Conservation (phyloP, 176 grass and related monocot species). For the Tillandsia fasciculata region DNA sequence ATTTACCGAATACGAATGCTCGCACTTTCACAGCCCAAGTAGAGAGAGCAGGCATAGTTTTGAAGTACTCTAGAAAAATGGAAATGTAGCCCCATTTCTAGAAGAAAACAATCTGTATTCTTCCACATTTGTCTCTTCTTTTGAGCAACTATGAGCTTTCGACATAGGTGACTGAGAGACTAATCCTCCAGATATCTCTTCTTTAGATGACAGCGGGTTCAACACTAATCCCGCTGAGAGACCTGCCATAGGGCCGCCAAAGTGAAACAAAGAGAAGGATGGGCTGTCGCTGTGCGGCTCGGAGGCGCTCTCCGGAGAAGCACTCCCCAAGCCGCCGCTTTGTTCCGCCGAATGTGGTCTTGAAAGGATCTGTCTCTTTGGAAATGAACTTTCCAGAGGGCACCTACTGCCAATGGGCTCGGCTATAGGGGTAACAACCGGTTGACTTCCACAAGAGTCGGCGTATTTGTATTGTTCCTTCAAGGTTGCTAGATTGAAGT, state of each 20-base stretch:
- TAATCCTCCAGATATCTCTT: slow-evolving; percentile 32
- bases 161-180: slow-evolving; percentile 17
- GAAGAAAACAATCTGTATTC: slow-evolving; percentile 83
- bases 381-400: slow-evolving; percentile 25
- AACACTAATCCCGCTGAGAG: neutral
- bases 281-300: slow-evolving; percentile 22
- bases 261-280: slow-evolving; percentile 87
- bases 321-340: slow-evolving; percentile 23
- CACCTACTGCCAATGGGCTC: slow-evolving; percentile 22
- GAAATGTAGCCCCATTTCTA: slow-evolving; percentile 33
- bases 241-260: slow-evolving; percentile 54
- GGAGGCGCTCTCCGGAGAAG: slow-evolving; percentile 18
- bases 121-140: slow-evolving; percentile 54
- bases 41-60: neutral
- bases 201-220: slow-evolving; percentile 35
- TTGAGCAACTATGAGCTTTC: slow-evolving; percentile 41
- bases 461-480: slow-evolving; percentile 7
- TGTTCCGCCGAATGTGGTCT: slow-evolving; percentile 6
- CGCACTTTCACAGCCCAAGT: neutral
- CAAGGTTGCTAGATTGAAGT: slow-evolving; percentile 27
- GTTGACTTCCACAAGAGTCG: slow-evolving; percentile 7
- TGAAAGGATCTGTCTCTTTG: slow-evolving; percentile 19
- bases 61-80: slow-evolving; percentile 37
- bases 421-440: slow-evolving; percentile 6
- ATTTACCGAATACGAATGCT: neutral